phyloP scores from a whole-genome alignment of 2,329 filamentous ascomycete species.

The Fusarium dimerum region DNA sequence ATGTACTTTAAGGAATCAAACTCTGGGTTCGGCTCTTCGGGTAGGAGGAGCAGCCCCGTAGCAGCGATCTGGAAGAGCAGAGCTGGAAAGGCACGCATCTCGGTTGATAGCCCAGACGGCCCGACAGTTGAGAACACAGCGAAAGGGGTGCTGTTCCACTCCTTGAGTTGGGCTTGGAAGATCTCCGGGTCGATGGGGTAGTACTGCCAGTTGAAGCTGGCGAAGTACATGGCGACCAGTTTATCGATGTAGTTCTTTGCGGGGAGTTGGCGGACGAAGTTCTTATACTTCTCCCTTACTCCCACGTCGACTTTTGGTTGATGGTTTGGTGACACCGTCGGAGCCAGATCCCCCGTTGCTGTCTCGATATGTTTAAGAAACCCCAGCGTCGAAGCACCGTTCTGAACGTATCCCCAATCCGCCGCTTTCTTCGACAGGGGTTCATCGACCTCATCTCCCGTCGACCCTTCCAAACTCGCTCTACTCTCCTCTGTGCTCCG shows the following conservation, averaged over 20 bases:
- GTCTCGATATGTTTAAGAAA: constrained; percentile 58
- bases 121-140: constrained; percentile 49
- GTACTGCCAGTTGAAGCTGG: constrained; percentile 62
- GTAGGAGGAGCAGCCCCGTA: constrained; percentile 54
- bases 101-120: constrained; percentile 50
- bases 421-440: constrained; percentile 45
- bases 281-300: constrained; percentile 58
- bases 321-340: background rate
- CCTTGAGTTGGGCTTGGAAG: constrained; percentile 51
- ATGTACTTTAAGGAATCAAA: constrained; percentile 61
- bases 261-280: constrained; percentile 58
- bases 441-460: constrained; percentile 21
- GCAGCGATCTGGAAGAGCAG: constrained; percentile 61
- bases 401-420: constrained; percentile 56
- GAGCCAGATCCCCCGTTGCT: constrained; percentile 20
- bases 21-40: constrained; percentile 46
- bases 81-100: constrained; percentile 59
- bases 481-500: constrained; percentile 3
- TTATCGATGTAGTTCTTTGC: constrained; percentile 55
- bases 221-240: constrained; percentile 56
- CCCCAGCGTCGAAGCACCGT: constrained; percentile 53
- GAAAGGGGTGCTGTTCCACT: constrained; percentile 58
- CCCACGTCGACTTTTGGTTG: constrained; percentile 36
- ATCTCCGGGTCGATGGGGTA: constrained; percentile 54
- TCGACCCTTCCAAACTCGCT: background rate